Evolutionary conservation across 257 asterid species (phyloP), one percentile per base, ranked within the genome.

Genomic region (Solanum commersonii): DNA sequence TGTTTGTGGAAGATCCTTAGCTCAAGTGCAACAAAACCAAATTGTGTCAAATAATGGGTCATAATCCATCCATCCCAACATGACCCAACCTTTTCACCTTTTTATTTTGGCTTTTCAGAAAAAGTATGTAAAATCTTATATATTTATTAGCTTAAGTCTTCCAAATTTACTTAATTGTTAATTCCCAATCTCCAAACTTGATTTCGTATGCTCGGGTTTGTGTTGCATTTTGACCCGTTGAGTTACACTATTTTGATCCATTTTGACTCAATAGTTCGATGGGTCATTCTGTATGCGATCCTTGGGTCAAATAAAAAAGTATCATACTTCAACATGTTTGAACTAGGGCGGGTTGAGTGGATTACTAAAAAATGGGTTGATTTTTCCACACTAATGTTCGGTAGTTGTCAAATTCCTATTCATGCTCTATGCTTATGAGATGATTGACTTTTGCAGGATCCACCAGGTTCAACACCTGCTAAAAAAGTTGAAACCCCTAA

Each of bases 401-500:
- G 86, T 59, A 89, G 83, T 87, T 92, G 40, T 60, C 34, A 81
- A 52, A 29, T 67, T 92, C 60, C 14, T 70, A 76, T 87, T 9
- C 5, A 16, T 42, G 74, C 23, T 10, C 86, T 31, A 46, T 87
- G 76, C 52, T 76, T 29, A 83, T 74, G 79, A 86, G 25, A 35
- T n/a, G 56, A 73, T 73, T 87, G 34, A 76, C 87, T 87, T 86
- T 74, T 92, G 89, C 98, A 97, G 99, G 99, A 94, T 86, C 84
- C 77, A 86, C 87, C 85, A 29, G 89, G 87, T 42, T 77, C 92
- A 31, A 82, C 89, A 68, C 96, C 99, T 65, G 42, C 88, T 72
- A 94, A 91, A 89, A 94, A 91, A 74, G 88, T 89, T 87, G 98
- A 95, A 89, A 95, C 98, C 77, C 97, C 98, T 79, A 96, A 97